A percentile compares a stretch with the other conserved stretches of the same genome.
Evolutionary conservation across 768 basidiomycete genomes (phyloP).

Genomic region (Pholiota microspora): DNA sequence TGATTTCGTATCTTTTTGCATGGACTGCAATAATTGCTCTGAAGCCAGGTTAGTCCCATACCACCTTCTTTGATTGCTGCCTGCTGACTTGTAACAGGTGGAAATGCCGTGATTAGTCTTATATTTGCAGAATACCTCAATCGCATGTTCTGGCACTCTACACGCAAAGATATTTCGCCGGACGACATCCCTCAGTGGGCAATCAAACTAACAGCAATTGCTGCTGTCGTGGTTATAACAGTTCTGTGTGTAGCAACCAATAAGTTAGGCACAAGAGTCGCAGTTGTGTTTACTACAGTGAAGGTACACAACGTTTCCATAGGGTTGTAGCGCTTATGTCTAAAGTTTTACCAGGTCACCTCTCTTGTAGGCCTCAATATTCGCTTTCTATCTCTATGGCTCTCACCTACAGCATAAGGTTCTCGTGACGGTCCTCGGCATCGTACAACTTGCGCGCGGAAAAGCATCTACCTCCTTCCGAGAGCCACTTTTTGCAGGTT

Average conservation of each 20-base stretch:
- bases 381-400: neutral
- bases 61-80: neutral
- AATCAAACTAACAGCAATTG: slow-evolving; percentile 81
- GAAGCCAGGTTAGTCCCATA: slow-evolving; percentile 61
- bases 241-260: slow-evolving; percentile 76
- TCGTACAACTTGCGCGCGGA: slow-evolving; percentile 73
- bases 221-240: slow-evolving; percentile 70
- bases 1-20: slow-evolving; percentile 87
- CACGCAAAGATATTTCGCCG: slow-evolving; percentile 68
- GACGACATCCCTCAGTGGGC: slow-evolving; percentile 87
- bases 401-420: slow-evolving; percentile 37
- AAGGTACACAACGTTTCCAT: slow-evolving; percentile 53
- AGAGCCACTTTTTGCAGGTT: slow-evolving; percentile 66
- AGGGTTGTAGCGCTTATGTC: slow-evolving; percentile 6
- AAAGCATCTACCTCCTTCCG: slow-evolving; percentile 66
- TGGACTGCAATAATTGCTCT: slow-evolving; percentile 93
- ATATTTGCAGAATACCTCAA: slow-evolving; percentile 94
- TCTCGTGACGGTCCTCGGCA: slow-evolving; percentile 73
- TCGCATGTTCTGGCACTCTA: slow-evolving; percentile 78
- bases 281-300: slow-evolving; percentile 83
- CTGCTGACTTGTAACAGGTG: slow-evolving; percentile 38
- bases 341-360: slow-evolving; percentile 41
- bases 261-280: slow-evolving; percentile 75
- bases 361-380: slow-evolving; percentile 58
- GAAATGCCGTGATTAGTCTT: slow-evolving; percentile 82